Evolutionary conservation across 129 eudicot species (phyloP).

Genomic region (Flaveria linearis): DNA sequence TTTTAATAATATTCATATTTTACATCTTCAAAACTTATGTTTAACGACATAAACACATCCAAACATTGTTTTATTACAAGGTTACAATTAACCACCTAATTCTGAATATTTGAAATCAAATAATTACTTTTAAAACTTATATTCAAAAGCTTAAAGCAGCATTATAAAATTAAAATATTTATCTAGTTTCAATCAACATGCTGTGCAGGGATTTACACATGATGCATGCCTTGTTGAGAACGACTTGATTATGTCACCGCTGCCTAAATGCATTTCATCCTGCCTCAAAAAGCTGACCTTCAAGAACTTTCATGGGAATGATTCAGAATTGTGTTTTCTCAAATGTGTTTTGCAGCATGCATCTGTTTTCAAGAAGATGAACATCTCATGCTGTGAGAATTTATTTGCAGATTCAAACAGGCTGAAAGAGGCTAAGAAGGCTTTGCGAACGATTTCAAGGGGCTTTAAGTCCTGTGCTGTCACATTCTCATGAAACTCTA

Average conservation of each 20-base stretch:
- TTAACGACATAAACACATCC: not conserved
- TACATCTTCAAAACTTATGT: too few species aligned
- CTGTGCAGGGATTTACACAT: constrained; percentile 48
- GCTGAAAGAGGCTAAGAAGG: constrained; percentile 33
- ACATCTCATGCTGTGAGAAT: constrained; percentile 37
- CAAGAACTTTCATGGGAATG: constrained; percentile 45
- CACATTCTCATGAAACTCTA: constrained; percentile 35
- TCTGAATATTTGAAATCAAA: not conserved
- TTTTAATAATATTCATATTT: too few species aligned
- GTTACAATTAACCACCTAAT: not conserved
- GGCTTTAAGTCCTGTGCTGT: constrained; percentile 42
- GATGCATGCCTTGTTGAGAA: constrained; percentile 28
- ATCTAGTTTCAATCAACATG: constrained; percentile 9
- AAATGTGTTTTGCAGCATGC: constrained; percentile 47
- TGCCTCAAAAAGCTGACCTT: constrained; percentile 47
- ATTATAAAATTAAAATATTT: not conserved
- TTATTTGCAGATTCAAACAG: constrained; percentile 30
- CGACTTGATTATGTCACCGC: constrained; percentile 35
- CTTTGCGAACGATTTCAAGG: constrained; percentile 27
- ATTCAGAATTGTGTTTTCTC: constrained; percentile 47
- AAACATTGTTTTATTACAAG: not conserved
- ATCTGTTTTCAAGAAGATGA: constrained; percentile 45
- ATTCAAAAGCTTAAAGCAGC: not conserved
- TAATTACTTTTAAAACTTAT: not conserved
- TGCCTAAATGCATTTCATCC: constrained; percentile 43